Percentiles rank a stretch among this genome's conserved stretches.
Conservation (phyloP, 2,329 filamentous ascomycete species). For the Orbilia quercus region DNA sequence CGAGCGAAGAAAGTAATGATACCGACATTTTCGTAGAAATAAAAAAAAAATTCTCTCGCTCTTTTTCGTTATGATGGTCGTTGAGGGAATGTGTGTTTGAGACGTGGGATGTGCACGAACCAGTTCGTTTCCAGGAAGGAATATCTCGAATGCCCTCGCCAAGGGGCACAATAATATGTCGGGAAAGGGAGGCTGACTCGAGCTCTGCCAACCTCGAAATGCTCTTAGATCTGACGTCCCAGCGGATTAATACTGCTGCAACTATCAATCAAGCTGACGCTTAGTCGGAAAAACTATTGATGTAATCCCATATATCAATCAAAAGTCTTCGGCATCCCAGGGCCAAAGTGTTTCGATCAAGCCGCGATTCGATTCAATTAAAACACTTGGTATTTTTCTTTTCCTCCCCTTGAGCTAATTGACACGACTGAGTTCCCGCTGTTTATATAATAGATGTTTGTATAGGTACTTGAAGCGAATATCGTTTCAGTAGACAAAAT, state of each 20-base stretch:
- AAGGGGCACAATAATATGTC: slow-evolving; percentile 33
- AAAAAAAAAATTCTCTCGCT: too few species aligned
- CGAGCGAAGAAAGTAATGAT: slow-evolving; percentile 37
- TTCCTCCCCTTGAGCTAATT: background rate
- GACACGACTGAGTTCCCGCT: slow-evolving; percentile 11
- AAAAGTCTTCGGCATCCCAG: slow-evolving; percentile 2
- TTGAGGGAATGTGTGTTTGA: too few species aligned
- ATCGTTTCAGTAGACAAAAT: slow-evolving; percentile 34
- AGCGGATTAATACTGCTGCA: slow-evolving; percentile 3
- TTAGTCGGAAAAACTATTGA: slow-evolving; percentile 27
- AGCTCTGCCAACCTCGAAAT: slow-evolving; percentile 2
- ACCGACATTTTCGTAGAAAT: too few species aligned
- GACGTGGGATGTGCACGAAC: background rate
- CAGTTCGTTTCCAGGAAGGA: too few species aligned
- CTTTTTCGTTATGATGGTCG: too few species aligned
- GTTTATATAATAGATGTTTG: slow-evolving; percentile 34
- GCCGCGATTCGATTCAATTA: slow-evolving; percentile 13
- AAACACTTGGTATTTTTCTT: background rate
- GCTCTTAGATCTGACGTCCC: background rate
- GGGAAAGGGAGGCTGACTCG: slow-evolving; percentile 25
- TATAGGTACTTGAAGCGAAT: slow-evolving; percentile 45
- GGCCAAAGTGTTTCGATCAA: background rate
- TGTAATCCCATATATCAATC: slow-evolving; percentile 28
- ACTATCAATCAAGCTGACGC: slow-evolving; percentile 46
- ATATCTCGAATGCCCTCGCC: slow-evolving; percentile 23